Evolutionary conservation across 495 filamentous ascomycete species (phyloP).

Genomic region (Articulospora tetracladia): DNA sequence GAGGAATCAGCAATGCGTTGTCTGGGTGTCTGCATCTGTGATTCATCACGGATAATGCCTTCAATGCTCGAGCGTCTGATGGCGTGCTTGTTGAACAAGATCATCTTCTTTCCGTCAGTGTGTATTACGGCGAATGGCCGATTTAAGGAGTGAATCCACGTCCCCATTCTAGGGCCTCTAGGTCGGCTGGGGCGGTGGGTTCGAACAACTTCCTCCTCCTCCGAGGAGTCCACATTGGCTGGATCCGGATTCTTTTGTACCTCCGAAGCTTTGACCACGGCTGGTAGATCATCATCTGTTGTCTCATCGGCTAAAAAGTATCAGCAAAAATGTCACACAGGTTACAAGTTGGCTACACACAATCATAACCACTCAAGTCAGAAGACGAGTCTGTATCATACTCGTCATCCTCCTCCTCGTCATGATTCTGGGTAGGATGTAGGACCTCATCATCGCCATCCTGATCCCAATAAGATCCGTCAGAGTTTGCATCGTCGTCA

Average conservation of each 20-base stretch:
- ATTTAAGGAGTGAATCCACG: constrained; percentile 35
- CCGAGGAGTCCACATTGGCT: not conserved
- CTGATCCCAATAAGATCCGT: constrained; percentile 8
- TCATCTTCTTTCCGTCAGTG: constrained; percentile 62
- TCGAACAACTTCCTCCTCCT: not conserved
- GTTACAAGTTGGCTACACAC: constrained; percentile 46
- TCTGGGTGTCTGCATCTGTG: constrained; percentile 35
- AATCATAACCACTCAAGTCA: constrained; percentile 67
- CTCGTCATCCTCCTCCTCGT: constrained; percentile 35
- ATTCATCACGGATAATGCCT: constrained; percentile 33
- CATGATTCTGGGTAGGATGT: not conserved
- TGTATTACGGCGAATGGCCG: constrained; percentile 73
- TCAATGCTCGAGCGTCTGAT: constrained; percentile 49
- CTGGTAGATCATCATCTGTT: constrained; percentile 75
- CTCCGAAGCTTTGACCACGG: constrained; percentile 30
- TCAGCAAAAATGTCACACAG: constrained; percentile 46
- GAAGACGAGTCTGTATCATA: constrained; percentile 51
- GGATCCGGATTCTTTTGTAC: not conserved
- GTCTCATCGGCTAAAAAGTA: constrained; percentile 69
- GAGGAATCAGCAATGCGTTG: constrained; percentile 34
- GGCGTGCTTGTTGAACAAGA: constrained; percentile 48
- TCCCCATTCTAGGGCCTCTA: constrained; percentile 2
- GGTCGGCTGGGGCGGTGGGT: not conserved
- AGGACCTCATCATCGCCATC: not conserved
- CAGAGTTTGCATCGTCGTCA: not conserved